Evolutionary conservation across 495 filamentous ascomycete genomes (phyloP).

Genomic region (Penicillium waksmanii): DNA sequence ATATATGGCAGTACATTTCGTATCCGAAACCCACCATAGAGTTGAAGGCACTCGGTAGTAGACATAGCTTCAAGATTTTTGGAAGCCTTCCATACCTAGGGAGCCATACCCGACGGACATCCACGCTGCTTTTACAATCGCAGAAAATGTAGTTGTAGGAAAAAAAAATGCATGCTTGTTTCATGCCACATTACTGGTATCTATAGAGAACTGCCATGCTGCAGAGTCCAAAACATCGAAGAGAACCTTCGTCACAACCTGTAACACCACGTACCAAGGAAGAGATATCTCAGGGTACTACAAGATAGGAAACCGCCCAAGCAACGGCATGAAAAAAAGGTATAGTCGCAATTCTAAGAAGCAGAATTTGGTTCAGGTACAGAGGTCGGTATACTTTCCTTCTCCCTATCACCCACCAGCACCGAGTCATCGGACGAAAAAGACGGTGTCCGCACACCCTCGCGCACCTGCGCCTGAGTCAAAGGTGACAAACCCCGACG

Average conservation of each 20-base stretch:
- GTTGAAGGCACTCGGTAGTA: not conserved
- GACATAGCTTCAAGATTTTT: too few species aligned
- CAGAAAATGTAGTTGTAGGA: too few species aligned
- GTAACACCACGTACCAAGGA: not conserved
- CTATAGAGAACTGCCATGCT: not conserved
- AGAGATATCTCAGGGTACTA: not conserved
- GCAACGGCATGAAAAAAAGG: not conserved
- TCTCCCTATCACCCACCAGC: slow-evolving; percentile 29
- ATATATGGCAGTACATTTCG: slow-evolving; percentile 16
- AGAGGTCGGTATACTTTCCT: slow-evolving; percentile 27
- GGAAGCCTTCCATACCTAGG: too few species aligned
- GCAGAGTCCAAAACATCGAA: not conserved
- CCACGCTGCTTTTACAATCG: too few species aligned
- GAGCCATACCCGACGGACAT: too few species aligned
- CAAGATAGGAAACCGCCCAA: not conserved
- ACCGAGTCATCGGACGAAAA: slow-evolving; percentile 46
- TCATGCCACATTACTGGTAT: not conserved
- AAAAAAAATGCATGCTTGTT: too few species aligned
- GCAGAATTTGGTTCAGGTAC: slow-evolving; percentile 18
- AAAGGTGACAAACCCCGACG: slow-evolving; percentile 46
- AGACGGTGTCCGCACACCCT: slow-evolving; percentile 42
- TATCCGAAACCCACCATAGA: not conserved
- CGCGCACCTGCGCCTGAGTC: slow-evolving; percentile 48
- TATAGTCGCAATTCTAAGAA: slow-evolving; percentile 12
- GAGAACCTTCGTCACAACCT: not conserved